Evolutionary conservation across 176 grass and related monocot species (phyloP).

Genomic region (Zoysia japonica): DNA sequence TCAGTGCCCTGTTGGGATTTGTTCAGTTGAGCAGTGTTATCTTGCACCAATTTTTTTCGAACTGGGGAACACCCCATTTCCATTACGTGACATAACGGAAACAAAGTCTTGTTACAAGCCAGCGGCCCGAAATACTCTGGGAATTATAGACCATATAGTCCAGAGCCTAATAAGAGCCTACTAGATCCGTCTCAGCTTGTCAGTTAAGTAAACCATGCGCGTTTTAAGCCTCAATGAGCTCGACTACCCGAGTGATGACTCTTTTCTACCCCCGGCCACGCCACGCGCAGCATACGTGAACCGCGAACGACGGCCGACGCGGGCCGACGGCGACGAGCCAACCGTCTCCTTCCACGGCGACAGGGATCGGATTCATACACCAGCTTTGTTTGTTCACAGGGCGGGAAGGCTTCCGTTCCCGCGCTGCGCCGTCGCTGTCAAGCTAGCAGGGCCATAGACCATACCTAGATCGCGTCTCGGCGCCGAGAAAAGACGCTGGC

Average conservation of each 20-base stretch:
- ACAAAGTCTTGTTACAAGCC: too few relatives aligned
- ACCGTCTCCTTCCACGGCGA: conserved; percentile 30
- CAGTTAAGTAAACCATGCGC: conserved; percentile 21
- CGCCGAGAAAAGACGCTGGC: neutral
- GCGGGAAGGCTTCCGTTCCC: too few relatives aligned
- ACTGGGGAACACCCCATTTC: too few relatives aligned
- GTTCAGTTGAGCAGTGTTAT: too few relatives aligned
- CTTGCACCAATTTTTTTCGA: too few relatives aligned
- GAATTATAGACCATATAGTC: too few relatives aligned
- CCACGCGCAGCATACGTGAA: neutral
- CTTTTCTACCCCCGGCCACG: neutral
- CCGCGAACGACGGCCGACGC: neutral
- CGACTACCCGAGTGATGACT: neutral
- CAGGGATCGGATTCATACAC: conserved; percentile 21
- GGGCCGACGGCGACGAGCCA: conserved; percentile 26
- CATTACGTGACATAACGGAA: too few relatives aligned
- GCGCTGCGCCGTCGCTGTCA: conserved; percentile 4
- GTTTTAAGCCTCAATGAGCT: conserved; percentile 22
- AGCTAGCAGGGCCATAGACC: neutral
- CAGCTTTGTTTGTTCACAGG: neutral
- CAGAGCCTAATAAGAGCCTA: neutral
- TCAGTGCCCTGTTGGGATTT: too few relatives aligned
- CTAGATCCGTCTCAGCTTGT: neutral
- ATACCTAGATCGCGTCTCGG: too few relatives aligned
- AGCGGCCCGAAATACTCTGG: too few relatives aligned